Conservation (phyloP, 2,329 filamentous ascomycete species). For the Penicillium hesseltinei region DNA sequence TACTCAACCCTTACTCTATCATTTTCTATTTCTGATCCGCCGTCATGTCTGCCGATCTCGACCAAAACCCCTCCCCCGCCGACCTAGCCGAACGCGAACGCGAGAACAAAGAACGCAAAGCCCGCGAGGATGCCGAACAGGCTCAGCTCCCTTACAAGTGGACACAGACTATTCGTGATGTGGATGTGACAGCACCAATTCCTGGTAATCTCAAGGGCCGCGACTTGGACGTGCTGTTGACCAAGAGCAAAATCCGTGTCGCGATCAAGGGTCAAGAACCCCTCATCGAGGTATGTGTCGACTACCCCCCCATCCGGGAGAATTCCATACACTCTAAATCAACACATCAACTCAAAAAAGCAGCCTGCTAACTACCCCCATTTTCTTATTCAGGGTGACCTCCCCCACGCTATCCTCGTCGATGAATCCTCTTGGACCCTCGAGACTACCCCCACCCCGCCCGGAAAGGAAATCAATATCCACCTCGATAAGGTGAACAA, state of each 20-base stretch:
- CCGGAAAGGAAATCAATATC: conserved; percentile 72
- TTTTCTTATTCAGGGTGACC: conserved; percentile 63
- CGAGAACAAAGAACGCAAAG: conserved; percentile 59
- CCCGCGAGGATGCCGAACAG: conserved; percentile 82
- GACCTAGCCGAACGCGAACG: conserved; percentile 51
- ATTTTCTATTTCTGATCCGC: conserved; percentile 1
- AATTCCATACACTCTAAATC: background rate
- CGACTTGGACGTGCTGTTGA: conserved; percentile 80
- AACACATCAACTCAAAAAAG: background rate
- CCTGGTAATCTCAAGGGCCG: conserved; percentile 79
- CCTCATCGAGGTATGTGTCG: conserved; percentile 68
- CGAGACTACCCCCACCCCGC: conserved; percentile 57
- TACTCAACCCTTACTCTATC: conserved; percentile 1
- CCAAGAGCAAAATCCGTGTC: conserved; percentile 73
- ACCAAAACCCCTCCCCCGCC: conserved; percentile 30
- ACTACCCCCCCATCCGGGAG: background rate
- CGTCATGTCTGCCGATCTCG: conserved; percentile 34
- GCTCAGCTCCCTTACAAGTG: conserved; percentile 93
- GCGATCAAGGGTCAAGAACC: conserved; percentile 85
- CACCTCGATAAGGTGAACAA: conserved; percentile 96
- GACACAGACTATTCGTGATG: conserved; percentile 86
- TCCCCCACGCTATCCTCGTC: conserved; percentile 73
- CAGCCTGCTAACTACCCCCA: background rate
- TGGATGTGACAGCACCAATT: conserved; percentile 75
- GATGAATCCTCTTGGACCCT: conserved; percentile 97